phyloP scores from a whole-genome alignment of 1,284 basidiomycete genomes.

The Singerocomus rubriflavus region DNA sequence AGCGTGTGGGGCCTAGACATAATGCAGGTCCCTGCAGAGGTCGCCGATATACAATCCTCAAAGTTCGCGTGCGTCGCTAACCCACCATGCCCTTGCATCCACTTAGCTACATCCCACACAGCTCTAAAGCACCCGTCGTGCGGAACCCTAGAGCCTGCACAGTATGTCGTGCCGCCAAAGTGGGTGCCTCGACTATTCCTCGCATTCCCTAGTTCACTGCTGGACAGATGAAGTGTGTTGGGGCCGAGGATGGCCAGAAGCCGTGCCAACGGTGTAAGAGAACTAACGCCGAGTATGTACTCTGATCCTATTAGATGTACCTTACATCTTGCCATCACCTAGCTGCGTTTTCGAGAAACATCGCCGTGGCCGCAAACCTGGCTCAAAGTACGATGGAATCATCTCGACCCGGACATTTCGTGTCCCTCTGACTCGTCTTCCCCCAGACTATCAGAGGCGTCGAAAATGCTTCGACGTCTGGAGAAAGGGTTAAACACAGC shows the following conservation, averaged over 20 bases:
- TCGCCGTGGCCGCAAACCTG: conserved; percentile 80
- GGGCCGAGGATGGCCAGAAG: conserved; percentile 73
- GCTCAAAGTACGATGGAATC: conserved; percentile 63
- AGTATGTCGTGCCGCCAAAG: conserved; percentile 80
- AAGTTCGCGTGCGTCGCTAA: conserved; percentile 26
- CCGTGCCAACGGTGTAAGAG: conserved; percentile 78
- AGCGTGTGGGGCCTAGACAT: conserved; percentile 19
- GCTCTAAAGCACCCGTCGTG: conserved; percentile 55
- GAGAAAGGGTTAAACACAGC: conserved; percentile 78
- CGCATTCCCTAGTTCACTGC: conserved; percentile 18
- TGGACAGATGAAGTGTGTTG: conserved; percentile 81
- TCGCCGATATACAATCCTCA: conserved; percentile 31
- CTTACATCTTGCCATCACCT: conserved; percentile 16
- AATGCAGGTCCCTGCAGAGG: conserved; percentile 30
- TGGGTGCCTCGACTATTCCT: conserved; percentile 30
- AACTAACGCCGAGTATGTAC: conserved; percentile 63
- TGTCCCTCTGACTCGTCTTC: conserved; percentile 12
- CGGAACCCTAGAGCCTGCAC: conserved; percentile 77
- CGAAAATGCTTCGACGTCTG: conserved; percentile 79
- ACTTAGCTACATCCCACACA: conserved; percentile 18
- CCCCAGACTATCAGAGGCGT: conserved; percentile 74
- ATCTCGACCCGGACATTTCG: conserved; percentile 7
- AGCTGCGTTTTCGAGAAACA: conserved; percentile 85
- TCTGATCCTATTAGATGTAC: conserved; percentile 8
- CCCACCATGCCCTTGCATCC: conserved; percentile 7